Evolutionary conservation across 805 yeast species (phyloP).

Genomic region (Myxozyma lipomycoides): DNA sequence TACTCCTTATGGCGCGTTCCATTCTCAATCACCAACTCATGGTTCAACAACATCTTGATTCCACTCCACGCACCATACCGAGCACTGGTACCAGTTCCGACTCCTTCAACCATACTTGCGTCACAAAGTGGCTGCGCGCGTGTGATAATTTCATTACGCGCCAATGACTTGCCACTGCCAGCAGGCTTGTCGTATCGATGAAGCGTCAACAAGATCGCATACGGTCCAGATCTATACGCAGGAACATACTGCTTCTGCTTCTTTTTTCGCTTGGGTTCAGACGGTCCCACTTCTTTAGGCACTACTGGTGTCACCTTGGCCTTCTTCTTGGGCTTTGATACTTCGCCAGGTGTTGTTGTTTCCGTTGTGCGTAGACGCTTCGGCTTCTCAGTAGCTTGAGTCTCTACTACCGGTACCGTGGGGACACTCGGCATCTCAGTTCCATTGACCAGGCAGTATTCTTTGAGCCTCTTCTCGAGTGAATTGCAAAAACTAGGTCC

Average conservation of each 20-base stretch:
- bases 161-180: conserved; percentile 46
- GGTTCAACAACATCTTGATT: conserved; percentile 52
- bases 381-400: neutral
- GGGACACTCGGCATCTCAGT: conserved; percentile 42
- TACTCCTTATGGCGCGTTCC: conserved; percentile 47
- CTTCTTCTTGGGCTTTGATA: conserved; percentile 6
- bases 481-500: conserved; percentile 64
- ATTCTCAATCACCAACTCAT: conserved; percentile 19
- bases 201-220: conserved; percentile 68
- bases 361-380: neutral
- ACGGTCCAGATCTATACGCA: conserved; percentile 71
- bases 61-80: conserved; percentile 75
- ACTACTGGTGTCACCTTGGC: conserved; percentile 1
- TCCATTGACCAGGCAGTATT: conserved; percentile 57
- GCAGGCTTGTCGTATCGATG: conserved; percentile 35
- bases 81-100: conserved; percentile 36
- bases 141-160: conserved; percentile 55
- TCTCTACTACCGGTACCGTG: neutral
- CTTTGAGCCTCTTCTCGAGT: conserved; percentile 46
- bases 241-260: conserved; percentile 59
- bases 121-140: conserved; percentile 42
- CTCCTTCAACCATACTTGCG: conserved; percentile 20
- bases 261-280: conserved; percentile 20
- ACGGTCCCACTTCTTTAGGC: neutral
- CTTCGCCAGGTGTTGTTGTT: conserved; percentile 4